These are phyloP conservation scores for Terana coerulea DNA, from an alignment of 768 basidiomycete genomes.

Conservation along the genomic window DNA sequence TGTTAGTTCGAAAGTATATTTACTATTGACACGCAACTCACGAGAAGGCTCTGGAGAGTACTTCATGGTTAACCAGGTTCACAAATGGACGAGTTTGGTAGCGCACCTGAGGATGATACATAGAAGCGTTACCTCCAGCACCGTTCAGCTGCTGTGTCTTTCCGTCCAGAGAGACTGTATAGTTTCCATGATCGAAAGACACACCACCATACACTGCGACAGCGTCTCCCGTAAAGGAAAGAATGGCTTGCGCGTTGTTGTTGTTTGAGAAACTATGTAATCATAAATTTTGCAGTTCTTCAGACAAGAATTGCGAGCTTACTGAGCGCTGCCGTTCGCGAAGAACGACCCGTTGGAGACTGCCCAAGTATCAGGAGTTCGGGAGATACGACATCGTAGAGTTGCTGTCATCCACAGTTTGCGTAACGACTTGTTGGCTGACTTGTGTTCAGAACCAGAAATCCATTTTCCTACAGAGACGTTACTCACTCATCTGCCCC, in stretches of 20 bases:
- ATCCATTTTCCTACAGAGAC: too few relatives aligned
- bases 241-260: slow-evolving; percentile 37
- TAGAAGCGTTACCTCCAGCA: slow-evolving; percentile 32
- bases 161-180: slow-evolving; percentile 45
- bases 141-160: slow-evolving; percentile 29
- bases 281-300: not conserved
- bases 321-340: slow-evolving; percentile 43
- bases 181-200: slow-evolving; percentile 46
- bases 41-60: slow-evolving; percentile 21
- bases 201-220: slow-evolving; percentile 52
- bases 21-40: slow-evolving; percentile 8
- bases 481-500: slow-evolving; percentile 34
- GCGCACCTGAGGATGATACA: slow-evolving; percentile 32
- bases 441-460: too few relatives aligned
- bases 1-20: not conserved
- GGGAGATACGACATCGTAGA: slow-evolving; percentile 38
- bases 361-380: slow-evolving; percentile 34
- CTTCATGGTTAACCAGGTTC: too few relatives aligned
- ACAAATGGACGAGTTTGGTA: not conserved
- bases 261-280: slow-evolving; percentile 36
- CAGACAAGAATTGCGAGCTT: slow-evolving; percentile 14
- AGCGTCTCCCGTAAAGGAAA: slow-evolving; percentile 47
- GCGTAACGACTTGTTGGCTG: slow-evolving; percentile 8
- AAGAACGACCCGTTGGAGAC: slow-evolving; percentile 27
- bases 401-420: slow-evolving; percentile 40